Percentiles rank a stretch among this genome's conserved stretches.
These are phyloP conservation scores for Colletotrichum sp. DNA, from an alignment of 2,329 filamentous ascomycete genomes.

Conservation along the genomic window DNA sequence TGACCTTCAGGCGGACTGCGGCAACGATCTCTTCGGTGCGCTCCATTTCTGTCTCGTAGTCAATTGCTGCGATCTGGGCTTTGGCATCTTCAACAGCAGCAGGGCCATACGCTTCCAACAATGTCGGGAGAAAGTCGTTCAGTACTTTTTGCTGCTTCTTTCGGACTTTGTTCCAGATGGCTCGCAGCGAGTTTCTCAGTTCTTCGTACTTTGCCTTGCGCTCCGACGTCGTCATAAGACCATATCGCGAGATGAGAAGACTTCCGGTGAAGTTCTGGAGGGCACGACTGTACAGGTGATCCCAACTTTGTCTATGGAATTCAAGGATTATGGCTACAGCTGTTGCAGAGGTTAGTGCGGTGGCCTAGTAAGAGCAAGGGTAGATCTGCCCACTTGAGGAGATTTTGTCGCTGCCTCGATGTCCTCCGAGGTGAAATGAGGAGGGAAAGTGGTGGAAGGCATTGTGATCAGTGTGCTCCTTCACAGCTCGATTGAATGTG, in stretches of 20 bases:
- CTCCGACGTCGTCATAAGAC: background rate
- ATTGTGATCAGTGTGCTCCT: background rate
- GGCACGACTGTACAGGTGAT: background rate
- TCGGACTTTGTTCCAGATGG: background rate
- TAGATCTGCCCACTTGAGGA: background rate
- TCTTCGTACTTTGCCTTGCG: background rate
- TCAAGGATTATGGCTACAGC: background rate
- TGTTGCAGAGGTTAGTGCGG: background rate
- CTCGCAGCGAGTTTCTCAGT: background rate
- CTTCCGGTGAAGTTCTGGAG: background rate
- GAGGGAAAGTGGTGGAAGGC: background rate
- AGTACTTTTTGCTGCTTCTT: background rate
- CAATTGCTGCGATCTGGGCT: background rate
- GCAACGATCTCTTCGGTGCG: background rate
- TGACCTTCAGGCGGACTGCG: background rate
- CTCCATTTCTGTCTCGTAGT: background rate
- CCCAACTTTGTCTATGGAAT: background rate
- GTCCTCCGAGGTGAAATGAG: background rate
- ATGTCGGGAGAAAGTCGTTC: background rate
- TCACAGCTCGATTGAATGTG: background rate
- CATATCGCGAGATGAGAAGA: background rate
- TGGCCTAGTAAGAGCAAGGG: background rate
- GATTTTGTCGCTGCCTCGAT: background rate
- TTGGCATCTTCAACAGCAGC: background rate
- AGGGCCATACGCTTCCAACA: background rate